Conservation (phyloP, 176 grass and related monocot genomes). For the Zea mays region Zm-B73-REFERENCE-NAM-5.0 NC_050097.1:225497501-225498000, state of each 20-base stretch:
- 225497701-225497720: constrained; percentile 76
- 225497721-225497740: constrained; percentile 75
- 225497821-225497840: neutral
- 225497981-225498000: constrained; percentile 26
- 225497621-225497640: neutral
- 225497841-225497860: neutral
- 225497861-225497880: neutral
- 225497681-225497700: constrained; percentile 77
- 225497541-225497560: constrained; percentile 72
- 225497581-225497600: neutral
- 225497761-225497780: constrained; percentile 58
- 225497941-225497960: constrained; percentile 15
- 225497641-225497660: constrained; percentile 42
- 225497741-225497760: constrained; percentile 46
- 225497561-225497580: constrained; percentile 5
- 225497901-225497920: constrained; percentile 41
- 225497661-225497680: constrained; percentile 61
- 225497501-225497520: constrained; percentile 72
- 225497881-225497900: neutral
- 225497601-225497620: constrained; percentile 11
- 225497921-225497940: constrained; percentile 30
- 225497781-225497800: neutral
- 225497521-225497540: constrained; percentile 73
- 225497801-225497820: no score
- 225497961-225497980: constrained; percentile 4